Evolutionary conservation across 2,329 filamentous ascomycete species (phyloP), one percentile per base, ranked within the genome.

Genomic region (Sclerotinia minor): DNA sequence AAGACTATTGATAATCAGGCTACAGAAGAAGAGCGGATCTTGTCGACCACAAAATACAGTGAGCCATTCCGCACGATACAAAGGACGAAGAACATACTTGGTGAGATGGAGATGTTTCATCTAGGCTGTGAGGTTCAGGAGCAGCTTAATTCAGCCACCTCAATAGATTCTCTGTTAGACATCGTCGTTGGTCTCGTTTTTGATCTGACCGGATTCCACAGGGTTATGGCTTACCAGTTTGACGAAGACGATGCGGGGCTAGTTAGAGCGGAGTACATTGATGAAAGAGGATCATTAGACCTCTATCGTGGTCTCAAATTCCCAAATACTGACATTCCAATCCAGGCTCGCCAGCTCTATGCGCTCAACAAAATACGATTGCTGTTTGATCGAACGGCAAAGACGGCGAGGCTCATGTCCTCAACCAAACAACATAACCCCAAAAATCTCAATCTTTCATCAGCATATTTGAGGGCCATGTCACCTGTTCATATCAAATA

Each of bases 151-250:
- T 85, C 87, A 35, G 91, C 92, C 0, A 82, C 87, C 0, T 89
- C 84, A 68, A 80, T 96, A 1, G 88, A 92, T 1, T 83, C 78
- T 0, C 92, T 97, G 68, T 80, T 96, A 52, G 94, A 95, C 73
- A 88, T 94, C 3, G 79, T 95, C 3, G 90, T 95, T 0, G 92
- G 92, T 0, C 89, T 97, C 6, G 87, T 96, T 50, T 96, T 95
- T 75, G 93, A 97, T 75, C 77, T 97, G 59, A 96, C 92, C 0
- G 92, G 93, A 0, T 97, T 97, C 71, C 93, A 96, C 75, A 90
- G 93, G 15, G 91, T 96, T 58, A 94, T 97, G 91, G 85, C 96
- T 2, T 97, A 96, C 75, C 92, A 96, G 77, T 97, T 97, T 72
- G 93, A 97, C 76, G 82, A 87, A 3, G 79, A 83, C 0, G 95